Evolutionary conservation across 768 basidiomycete genomes (phyloP).

Genomic region (Dictyophora rubrovolvata): DNA sequence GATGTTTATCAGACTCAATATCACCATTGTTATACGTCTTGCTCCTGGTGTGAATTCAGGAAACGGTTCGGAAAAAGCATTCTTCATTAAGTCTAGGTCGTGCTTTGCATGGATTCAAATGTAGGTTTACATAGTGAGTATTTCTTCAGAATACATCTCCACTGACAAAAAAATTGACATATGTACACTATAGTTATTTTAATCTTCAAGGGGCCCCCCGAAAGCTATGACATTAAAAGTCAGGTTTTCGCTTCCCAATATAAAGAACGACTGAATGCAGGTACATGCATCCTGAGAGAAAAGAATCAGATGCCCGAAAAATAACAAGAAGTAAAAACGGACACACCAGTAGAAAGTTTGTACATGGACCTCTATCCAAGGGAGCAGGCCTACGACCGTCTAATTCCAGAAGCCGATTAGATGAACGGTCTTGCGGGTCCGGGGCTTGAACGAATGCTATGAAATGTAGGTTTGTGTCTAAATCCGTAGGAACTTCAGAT

Average conservation of each 20-base stretch:
- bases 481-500: conserved; percentile 42
- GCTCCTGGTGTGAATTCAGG: too few relatives aligned
- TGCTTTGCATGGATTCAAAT: too few relatives aligned
- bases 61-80: too few relatives aligned
- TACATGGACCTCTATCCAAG: conserved; percentile 63
- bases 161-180: too few relatives aligned
- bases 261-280: conserved; percentile 49
- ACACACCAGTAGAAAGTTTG: conserved; percentile 46
- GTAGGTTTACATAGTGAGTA: too few relatives aligned
- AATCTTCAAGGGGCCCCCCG: conserved; percentile 17
- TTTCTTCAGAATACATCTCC: too few relatives aligned
- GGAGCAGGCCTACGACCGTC: conserved; percentile 75
- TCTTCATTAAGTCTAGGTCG: too few relatives aligned
- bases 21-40: too few relatives aligned
- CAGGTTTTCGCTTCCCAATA: conserved; percentile 41
- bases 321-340: neutral
- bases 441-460: conserved; percentile 76
- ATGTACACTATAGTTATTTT: neutral
- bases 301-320: neutral
- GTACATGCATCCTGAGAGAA: conserved; percentile 50
- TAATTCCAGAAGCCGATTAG: conserved; percentile 61
- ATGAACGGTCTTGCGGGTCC: conserved; percentile 19
- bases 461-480: conserved; percentile 76
- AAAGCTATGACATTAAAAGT: conserved; percentile 65
- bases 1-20: too few relatives aligned